These are phyloP conservation scores for Agrocybe praecox DNA, from an alignment of 768 basidiomycete genomes.

Conservation along the genomic window DNA sequence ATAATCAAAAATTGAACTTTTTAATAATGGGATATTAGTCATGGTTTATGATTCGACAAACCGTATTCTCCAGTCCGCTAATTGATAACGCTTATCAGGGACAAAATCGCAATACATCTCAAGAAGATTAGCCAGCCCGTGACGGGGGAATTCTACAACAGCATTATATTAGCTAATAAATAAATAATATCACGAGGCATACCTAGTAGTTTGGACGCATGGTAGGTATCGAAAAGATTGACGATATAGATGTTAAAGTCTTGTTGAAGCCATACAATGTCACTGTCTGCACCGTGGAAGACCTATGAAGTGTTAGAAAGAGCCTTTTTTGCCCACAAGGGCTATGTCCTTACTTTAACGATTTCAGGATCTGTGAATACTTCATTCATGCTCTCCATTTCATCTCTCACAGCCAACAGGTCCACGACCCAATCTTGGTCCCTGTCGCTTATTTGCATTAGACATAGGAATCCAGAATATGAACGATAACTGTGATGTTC, in stretches of 20 bases:
- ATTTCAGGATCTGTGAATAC: slow-evolving; percentile 84
- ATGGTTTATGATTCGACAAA: slow-evolving; percentile 37
- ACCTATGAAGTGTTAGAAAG: slow-evolving; percentile 49
- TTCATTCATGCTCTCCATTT: slow-evolving; percentile 75
- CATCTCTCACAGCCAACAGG: slow-evolving; percentile 71
- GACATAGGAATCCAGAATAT: slow-evolving; percentile 85
- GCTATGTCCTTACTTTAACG: slow-evolving; percentile 64
- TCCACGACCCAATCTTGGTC: slow-evolving; percentile 89
- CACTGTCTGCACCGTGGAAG: slow-evolving; percentile 93
- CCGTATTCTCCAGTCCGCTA: slow-evolving; percentile 98
- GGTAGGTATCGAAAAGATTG: slow-evolving; percentile 96
- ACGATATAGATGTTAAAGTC: slow-evolving; percentile 94
- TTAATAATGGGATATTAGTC: no score
- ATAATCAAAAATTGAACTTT: not conserved
- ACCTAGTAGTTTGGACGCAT: slow-evolving; percentile 89
- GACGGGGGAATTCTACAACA: slow-evolving; percentile 72
- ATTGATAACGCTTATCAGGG: slow-evolving; percentile 94
- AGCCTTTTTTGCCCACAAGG: not conserved
- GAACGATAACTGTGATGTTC: slow-evolving; percentile 92
- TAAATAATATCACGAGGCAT: not conserved
- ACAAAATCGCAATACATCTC: slow-evolving; percentile 88
- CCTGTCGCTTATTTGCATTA: slow-evolving; percentile 91
- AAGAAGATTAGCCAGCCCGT: slow-evolving; percentile 83
- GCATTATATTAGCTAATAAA: slow-evolving; percentile 1
- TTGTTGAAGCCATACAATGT: slow-evolving; percentile 95